phyloP scores from a whole-genome alignment of 331 rosid genomes.

The Quercus tomentella region DNA sequence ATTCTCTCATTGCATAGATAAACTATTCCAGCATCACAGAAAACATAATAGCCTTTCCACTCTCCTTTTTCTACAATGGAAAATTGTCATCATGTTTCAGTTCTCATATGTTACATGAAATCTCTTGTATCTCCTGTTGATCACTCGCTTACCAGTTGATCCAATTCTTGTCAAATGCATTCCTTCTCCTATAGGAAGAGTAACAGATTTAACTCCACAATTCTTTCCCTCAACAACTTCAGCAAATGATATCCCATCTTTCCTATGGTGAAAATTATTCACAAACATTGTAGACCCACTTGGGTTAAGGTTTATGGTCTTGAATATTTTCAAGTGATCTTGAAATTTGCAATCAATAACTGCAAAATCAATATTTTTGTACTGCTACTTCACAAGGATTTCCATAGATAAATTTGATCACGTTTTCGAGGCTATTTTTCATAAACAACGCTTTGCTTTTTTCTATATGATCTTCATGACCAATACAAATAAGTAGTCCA shows the following conservation, averaged over 20 bases:
- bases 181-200: slow-evolving; percentile 16
- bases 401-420: slow-evolving; percentile 5
- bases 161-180: slow-evolving; percentile 18
- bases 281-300: slow-evolving; percentile 1
- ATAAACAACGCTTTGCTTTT: not conserved
- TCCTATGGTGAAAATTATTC: slow-evolving; percentile 1
- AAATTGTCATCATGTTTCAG: no score
- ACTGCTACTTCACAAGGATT: slow-evolving; percentile 8
- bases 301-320: slow-evolving; percentile 17
- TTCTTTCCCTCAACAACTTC: slow-evolving; percentile 8
- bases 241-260: not conserved
- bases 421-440: slow-evolving; percentile 1
- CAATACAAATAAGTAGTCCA: slow-evolving; percentile 21
- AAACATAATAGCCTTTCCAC: no score
- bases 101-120: slow-evolving; percentile 22
- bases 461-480: not conserved
- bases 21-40: no score
- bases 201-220: not conserved
- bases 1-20: no score
- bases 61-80: no score
- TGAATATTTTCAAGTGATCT: slow-evolving; percentile 2
- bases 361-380: slow-evolving; percentile 13
- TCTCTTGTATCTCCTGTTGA: slow-evolving; percentile 11
- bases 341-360: slow-evolving; percentile 19
- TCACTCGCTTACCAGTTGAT: not conserved